Evolutionary conservation across 2,329 filamentous ascomycete genomes (phyloP).

Genomic region (Trichoderma atrobrunneum): DNA sequence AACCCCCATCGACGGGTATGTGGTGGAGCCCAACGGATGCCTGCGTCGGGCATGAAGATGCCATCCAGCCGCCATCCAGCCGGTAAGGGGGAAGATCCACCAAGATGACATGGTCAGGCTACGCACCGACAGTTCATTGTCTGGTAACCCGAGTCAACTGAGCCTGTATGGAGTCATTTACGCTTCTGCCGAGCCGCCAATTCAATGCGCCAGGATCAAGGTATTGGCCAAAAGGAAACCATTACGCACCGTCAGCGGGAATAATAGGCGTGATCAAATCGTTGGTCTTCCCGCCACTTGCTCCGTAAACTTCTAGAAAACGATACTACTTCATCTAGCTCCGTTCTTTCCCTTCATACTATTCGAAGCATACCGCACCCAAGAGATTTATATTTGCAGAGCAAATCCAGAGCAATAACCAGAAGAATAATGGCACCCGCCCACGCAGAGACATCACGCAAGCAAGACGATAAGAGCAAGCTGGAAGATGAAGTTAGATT

Average conservation of each 20-base stretch:
- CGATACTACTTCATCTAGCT: background rate
- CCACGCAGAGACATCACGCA: background rate
- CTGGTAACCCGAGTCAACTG: conserved; percentile 1
- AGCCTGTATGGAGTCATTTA: conserved; percentile 8
- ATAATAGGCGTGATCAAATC: background rate
- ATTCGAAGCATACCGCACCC: background rate
- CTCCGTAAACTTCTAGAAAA: conserved; percentile 15
- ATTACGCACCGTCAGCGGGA: background rate
- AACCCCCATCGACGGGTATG: conserved; percentile 5
- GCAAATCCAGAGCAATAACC: background rate
- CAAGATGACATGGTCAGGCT: conserved; percentile 23
- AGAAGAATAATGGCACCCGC: conserved; percentile 1
- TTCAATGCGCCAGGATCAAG: background rate
- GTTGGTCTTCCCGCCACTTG: background rate
- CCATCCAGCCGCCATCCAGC: conserved; percentile 5
- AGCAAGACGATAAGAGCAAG: conserved; percentile 24
- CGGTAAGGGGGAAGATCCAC: conserved; percentile 20
- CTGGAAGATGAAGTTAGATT: conserved; percentile 33
- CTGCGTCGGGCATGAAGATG: conserved; percentile 18
- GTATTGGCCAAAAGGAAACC: background rate
- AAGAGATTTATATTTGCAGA: background rate
- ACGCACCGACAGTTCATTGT: conserved; percentile 12
- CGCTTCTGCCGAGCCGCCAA: background rate
- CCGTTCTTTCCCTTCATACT: background rate
- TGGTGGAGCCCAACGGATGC: conserved; percentile 18